Evolutionary conservation across 1,284 basidiomycete species (phyloP), one percentile per base, ranked within the genome.

Genomic region (Takashimella tepidaria): DNA sequence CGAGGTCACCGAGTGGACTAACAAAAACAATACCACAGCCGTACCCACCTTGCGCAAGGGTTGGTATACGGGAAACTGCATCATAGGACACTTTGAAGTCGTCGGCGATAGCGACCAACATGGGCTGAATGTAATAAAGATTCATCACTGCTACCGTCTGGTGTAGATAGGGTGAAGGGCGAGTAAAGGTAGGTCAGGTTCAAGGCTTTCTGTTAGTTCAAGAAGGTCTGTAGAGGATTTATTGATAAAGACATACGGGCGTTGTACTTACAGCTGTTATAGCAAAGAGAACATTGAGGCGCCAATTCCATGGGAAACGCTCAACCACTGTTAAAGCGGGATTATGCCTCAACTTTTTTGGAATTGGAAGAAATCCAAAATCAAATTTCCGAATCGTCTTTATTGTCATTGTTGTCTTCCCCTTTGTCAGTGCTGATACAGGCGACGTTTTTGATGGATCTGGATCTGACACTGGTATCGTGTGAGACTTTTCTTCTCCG

Each of bases 51-150:
- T 82, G 81, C 4, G 79, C 68, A 5, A 82, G 67, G 0, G 80
- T 81, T 1, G 81, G 80, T 3, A 82, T 77, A 5, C 76, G 70
- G n/a, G 86, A 83, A 42, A 87, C 79, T 47, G 79, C 75, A 31
- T 77, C 75, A 63, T 87, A 83, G 2, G 78, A 71, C 3, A 84
- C 83, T 45, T 74, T 61, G 57, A 87, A 86, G 3, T 81, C 58
- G 20, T 55, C 45, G 11, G 67, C 67, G 46, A 71, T 62, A 11
- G 50, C 69, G 81, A 86, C 84, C 13, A 88, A 72, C 55, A 88
- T 70, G 0, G 86, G 86, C 69, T 69, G 86, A 55, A 83, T 83
- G 59, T 87, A 88, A 63, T 86, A 88, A 47, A 87, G 64, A 58
- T 87, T 88, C 19, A 82, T 49, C 51, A 69, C 70, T 1, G 62